Evolutionary conservation across 768 basidiomycete species (phyloP).

Genomic region (Termitomyces titanicus): DNA sequence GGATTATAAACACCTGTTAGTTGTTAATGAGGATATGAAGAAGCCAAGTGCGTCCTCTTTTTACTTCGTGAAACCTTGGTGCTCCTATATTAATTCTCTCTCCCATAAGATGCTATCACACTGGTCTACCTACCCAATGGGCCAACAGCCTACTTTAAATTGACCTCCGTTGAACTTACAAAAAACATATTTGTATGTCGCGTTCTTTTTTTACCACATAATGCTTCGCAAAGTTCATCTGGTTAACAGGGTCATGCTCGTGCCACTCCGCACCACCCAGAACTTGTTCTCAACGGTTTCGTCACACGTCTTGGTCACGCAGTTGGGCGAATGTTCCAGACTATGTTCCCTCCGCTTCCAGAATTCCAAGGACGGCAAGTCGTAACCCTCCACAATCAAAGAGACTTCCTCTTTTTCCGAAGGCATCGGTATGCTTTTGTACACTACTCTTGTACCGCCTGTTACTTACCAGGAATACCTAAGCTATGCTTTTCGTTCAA

Average conservation of each 20-base stretch:
- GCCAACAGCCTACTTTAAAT: conserved; percentile 93
- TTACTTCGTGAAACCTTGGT: not conserved
- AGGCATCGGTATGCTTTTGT: conserved; percentile 70
- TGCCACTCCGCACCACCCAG: conserved; percentile 90
- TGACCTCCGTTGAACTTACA: conserved; percentile 84
- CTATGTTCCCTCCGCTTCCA: conserved; percentile 90
- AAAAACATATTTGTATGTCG: conserved; percentile 76
- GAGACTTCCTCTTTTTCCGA: conserved; percentile 97
- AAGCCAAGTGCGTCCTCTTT: conserved; percentile 70
- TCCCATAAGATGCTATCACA: conserved; percentile 79
- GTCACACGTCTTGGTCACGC: conserved; percentile 91
- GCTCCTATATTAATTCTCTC: conserved; percentile 1
- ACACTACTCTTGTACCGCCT: not conserved
- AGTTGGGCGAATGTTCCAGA: conserved; percentile 94
- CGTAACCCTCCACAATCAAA: conserved; percentile 94
- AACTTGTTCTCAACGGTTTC: conserved; percentile 93
- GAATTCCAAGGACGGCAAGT: conserved; percentile 97
- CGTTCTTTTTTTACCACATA: not conserved
- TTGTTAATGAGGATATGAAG: conserved; percentile 95
- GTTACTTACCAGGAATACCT: not conserved
- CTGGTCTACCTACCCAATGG: conserved; percentile 87
- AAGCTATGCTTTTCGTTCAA: conserved; percentile 89
- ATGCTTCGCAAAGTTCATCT: not conserved
- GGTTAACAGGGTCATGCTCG: conserved; percentile 80
- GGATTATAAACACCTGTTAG: conserved; percentile 83